These are phyloP conservation scores for Phaeosphaeriaceae sp. DNA, from an alignment of 2,329 filamentous ascomycete genomes.

Conservation along the genomic window DNA sequence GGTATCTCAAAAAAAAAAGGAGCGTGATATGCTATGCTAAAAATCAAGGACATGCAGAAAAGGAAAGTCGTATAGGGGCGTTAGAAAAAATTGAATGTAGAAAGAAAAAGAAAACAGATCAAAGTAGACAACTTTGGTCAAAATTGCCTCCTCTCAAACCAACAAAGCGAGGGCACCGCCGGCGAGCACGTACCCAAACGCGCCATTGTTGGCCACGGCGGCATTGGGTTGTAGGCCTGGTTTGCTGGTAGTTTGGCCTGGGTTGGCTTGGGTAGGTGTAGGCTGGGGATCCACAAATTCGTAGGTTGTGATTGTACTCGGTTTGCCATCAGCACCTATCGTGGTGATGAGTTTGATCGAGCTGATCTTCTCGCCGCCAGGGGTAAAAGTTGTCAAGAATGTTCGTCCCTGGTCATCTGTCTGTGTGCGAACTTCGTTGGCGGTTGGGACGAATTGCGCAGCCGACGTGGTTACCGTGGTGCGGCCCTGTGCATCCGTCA, in stretches of 20 bases:
- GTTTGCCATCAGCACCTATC: constrained; percentile 38
- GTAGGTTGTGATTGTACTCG: constrained; percentile 53
- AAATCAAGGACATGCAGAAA: too few relatives aligned
- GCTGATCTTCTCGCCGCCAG: constrained; percentile 50
- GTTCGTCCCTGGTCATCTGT: constrained; percentile 51
- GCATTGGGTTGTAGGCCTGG: constrained; percentile 50
- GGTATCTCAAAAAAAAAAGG: constrained; percentile 2
- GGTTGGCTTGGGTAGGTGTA: constrained; percentile 14
- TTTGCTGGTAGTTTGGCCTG: constrained; percentile 19
- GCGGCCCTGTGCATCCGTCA: constrained; percentile 50
- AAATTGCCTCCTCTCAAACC: too few relatives aligned
- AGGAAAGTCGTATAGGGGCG: too few relatives aligned
- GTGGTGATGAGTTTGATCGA: constrained; percentile 48
- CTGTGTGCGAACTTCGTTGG: constrained; percentile 52
- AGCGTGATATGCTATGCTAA: neutral
- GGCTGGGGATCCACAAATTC: constrained; percentile 49
- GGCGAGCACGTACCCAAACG: constrained; percentile 28
- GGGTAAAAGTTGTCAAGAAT: constrained; percentile 56
- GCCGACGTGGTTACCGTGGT: constrained; percentile 44
- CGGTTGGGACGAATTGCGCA: constrained; percentile 38
- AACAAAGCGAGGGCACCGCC: constrained; percentile 47
- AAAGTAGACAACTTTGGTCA: too few relatives aligned
- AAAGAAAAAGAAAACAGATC: too few relatives aligned
- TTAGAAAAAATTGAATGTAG: too few relatives aligned
- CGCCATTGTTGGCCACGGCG: constrained; percentile 28